phyloP scores from a whole-genome alignment of 805 yeast genomes.

The Starmerella etchellsii region DNA sequence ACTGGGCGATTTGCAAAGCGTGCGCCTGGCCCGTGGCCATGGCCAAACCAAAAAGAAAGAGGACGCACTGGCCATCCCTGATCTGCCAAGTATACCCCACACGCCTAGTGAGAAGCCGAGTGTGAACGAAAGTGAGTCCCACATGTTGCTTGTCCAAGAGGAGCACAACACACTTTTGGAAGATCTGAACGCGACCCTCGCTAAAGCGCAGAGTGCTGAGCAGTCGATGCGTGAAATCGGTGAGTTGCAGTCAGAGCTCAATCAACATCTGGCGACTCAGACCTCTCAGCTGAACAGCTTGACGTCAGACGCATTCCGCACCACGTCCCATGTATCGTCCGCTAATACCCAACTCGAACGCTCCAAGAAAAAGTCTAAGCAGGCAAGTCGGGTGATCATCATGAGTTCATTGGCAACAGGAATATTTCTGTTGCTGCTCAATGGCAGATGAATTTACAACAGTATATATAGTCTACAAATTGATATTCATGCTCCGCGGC shows the following conservation, averaged over 20 bases:
- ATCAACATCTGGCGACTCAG: conserved; percentile 60
- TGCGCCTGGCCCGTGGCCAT: conserved; percentile 19
- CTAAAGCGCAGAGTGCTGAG: conserved; percentile 30
- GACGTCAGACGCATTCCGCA: conserved; percentile 53
- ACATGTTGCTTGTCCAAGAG: conserved; percentile 24
- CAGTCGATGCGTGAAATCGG: conserved; percentile 46
- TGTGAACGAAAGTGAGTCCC: neutral
- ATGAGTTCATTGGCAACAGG: conserved; percentile 45
- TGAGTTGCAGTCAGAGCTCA: conserved; percentile 58
- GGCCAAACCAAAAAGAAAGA: neutral
- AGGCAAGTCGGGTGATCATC: conserved; percentile 45
- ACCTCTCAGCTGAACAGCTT: conserved; percentile 53
- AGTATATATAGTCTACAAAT: no score
- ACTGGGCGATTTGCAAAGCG: conserved; percentile 28
- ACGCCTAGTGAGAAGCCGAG: neutral
- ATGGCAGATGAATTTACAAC: no score
- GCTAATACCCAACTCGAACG: conserved; percentile 60
- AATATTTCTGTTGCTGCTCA: conserved; percentile 37
- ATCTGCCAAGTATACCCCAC: neutral
- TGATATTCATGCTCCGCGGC: no score
- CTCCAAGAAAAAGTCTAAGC: conserved; percentile 55
- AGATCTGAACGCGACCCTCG: conserved; percentile 27
- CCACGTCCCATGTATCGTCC: conserved; percentile 47
- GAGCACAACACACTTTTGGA: conserved; percentile 29
- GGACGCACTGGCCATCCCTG: neutral